phyloP scores from a whole-genome alignment of 768 basidiomycete genomes.

The Suillus alpinus region DNA sequence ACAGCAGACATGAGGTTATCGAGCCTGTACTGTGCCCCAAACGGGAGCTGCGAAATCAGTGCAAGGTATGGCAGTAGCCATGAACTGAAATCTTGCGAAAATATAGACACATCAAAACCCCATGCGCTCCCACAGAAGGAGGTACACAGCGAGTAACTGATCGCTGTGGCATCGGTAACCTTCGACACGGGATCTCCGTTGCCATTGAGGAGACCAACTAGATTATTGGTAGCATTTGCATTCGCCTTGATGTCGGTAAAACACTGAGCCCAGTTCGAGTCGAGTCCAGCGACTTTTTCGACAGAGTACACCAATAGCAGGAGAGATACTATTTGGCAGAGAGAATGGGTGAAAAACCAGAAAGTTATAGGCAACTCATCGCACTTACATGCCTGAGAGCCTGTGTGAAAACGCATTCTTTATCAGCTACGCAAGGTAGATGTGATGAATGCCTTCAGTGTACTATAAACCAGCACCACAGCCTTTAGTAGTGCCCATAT shows the following conservation, averaged over 20 bases:
- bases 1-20: conserved; percentile 44
- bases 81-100: conserved; percentile 35
- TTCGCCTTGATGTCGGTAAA: conserved; percentile 10
- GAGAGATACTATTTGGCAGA: background rate
- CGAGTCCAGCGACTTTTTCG: background rate
- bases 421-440: background rate
- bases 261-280: conserved; percentile 11
- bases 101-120: conserved; percentile 15
- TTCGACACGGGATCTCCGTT: background rate
- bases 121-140: conserved; percentile 7
- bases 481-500: background rate
- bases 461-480: background rate
- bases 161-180: conserved; percentile 9
- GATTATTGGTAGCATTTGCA: background rate
- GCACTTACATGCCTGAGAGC: background rate
- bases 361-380: background rate
- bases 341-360: background rate
- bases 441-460: background rate
- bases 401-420: background rate
- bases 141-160: conserved; percentile 11
- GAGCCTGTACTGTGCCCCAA: conserved; percentile 36
- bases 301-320: background rate
- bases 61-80: conserved; percentile 52
- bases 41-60: conserved; percentile 47
- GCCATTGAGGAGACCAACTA: conserved; percentile 4